These are phyloP conservation scores for Dactylonectria estremocensis DNA, from an alignment of 2,329 filamentous ascomycete genomes.

Conservation along the genomic window DNA sequence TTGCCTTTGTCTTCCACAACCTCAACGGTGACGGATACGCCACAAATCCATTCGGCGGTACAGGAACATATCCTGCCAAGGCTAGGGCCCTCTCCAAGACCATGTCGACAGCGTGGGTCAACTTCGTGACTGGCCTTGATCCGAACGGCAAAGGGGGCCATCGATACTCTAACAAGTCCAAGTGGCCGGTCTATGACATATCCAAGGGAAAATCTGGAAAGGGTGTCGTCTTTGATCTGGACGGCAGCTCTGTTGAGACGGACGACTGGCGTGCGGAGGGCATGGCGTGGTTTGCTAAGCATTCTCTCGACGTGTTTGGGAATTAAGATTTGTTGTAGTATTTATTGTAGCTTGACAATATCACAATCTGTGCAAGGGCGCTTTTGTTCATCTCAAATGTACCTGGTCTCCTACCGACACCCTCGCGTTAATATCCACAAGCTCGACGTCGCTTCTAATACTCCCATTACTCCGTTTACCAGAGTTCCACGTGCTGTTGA, in stretches of 20 bases:
- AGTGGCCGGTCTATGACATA: conserved; percentile 49
- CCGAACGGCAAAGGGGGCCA: conserved; percentile 45
- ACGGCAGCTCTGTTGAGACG: conserved; percentile 45
- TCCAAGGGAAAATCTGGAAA: conserved; percentile 39
- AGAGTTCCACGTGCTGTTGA: not conserved
- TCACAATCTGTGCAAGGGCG: not conserved
- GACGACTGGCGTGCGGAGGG: conserved; percentile 51
- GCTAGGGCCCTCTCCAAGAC: conserved; percentile 46
- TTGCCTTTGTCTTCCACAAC: conserved; percentile 60
- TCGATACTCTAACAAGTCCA: conserved; percentile 4
- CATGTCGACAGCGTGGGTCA: conserved; percentile 53
- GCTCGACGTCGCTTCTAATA: conserved; percentile 15
- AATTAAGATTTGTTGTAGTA: conserved; percentile 25
- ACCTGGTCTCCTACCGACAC: not conserved
- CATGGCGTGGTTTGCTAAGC: conserved; percentile 49
- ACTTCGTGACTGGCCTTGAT: conserved; percentile 45
- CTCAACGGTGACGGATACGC: conserved; percentile 50
- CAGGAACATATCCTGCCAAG: conserved; percentile 44
- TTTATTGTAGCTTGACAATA: not conserved
- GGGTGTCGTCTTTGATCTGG: conserved; percentile 49
- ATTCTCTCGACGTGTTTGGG: conserved; percentile 49
- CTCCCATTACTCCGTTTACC: conserved; percentile 12
- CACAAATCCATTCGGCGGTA: conserved; percentile 51
- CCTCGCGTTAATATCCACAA: not conserved
- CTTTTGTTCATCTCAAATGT: not conserved